Evolutionary conservation across 352 stramenopile species (phyloP), one percentile per base, ranked within the genome.

Genomic region (Globisporangium megalacanthum): DNA sequence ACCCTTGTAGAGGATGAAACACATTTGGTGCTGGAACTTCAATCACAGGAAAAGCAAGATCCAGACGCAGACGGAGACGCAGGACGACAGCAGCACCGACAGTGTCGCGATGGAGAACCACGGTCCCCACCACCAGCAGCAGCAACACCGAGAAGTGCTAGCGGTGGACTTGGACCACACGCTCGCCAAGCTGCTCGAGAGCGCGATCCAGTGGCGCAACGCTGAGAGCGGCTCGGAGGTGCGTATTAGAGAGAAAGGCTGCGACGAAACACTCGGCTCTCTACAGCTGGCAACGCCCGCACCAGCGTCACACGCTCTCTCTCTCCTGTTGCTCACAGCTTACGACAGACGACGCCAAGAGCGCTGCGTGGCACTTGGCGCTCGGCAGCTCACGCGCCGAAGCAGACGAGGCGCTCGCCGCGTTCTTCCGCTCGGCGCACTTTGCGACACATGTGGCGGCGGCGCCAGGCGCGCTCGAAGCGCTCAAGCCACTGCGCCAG

Each of bases 111-210:
- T 48, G 42, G 42, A 48, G 17, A 19, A 8, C 42, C 42, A 47
- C 39, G 37, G 10, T 6, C 45, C 8, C 9, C 45, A 50, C 14
- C 19, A 50, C 45, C 45, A 49, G 4, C 19, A 25, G n/a, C 25
- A 53, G 20, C 37, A 62, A 14, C 49, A 62, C 48, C 70, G 77
- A 17, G 52, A 70, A 39, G 75, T 77, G 54, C 45, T 88, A 44
- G 74, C 71, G 3, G 69, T 92, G 25, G 79, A 92, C 49, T 31
- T 92, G 42, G 79, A 92, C 56, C 68, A 88, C 60, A 75, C 82
- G 47, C 70, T 92, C 31, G 64, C 79, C 8, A 64, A 75, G 52
- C 42, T 91, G 41, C 31, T 83, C 33, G 55, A 66, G 29, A 73
- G 72, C 8, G 74, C 68, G 19, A 57, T 78, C 36, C 61, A 65